phyloP scores from a whole-genome alignment of 352 stramenopile species.

The Phytophthora cactorum region DNA sequence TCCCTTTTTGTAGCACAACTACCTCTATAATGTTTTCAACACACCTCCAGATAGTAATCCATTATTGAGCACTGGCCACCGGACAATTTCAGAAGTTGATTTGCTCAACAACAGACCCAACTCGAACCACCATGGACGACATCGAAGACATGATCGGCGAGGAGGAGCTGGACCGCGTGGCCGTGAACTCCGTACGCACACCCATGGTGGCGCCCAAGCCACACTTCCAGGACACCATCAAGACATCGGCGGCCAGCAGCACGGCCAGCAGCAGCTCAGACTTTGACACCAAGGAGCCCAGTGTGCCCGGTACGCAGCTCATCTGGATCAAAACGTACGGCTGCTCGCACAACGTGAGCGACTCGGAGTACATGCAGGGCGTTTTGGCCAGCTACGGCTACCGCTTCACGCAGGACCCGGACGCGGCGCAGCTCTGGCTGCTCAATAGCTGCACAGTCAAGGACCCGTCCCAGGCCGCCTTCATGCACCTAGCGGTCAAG shows the following conservation, averaged over 20 bases:
- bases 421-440: slow-evolving; percentile 89
- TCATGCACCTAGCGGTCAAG: slow-evolving; percentile 90
- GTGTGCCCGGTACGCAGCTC: slow-evolving; percentile 70
- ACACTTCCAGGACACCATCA: slow-evolving; percentile 21
- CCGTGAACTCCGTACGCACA: slow-evolving; percentile 46
- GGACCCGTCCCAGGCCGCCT: slow-evolving; percentile 90
- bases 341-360: slow-evolving; percentile 93
- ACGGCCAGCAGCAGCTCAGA: slow-evolving; percentile 33
- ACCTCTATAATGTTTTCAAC: background rate
- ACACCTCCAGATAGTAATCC: background rate
- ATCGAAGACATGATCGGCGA: slow-evolving; percentile 87
- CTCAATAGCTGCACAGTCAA: slow-evolving; percentile 96
- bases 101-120: slow-evolving; percentile 1
- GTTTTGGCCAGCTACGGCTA: slow-evolving; percentile 92
- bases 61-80: slow-evolving; percentile 8
- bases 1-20: background rate
- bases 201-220: slow-evolving; percentile 76
- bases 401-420: slow-evolving; percentile 72
- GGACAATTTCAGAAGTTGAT: slow-evolving; percentile 7
- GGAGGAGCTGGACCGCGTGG: slow-evolving; percentile 66
- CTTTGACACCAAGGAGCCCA: slow-evolving; percentile 16
- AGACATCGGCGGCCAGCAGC: slow-evolving; percentile 21
- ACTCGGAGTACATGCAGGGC: slow-evolving; percentile 95
- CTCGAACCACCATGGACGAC: slow-evolving; percentile 59
- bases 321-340: slow-evolving; percentile 93